phyloP scores from a whole-genome alignment of 495 filamentous ascomycete genomes.

The Aspergillus funiculosus region DNA sequence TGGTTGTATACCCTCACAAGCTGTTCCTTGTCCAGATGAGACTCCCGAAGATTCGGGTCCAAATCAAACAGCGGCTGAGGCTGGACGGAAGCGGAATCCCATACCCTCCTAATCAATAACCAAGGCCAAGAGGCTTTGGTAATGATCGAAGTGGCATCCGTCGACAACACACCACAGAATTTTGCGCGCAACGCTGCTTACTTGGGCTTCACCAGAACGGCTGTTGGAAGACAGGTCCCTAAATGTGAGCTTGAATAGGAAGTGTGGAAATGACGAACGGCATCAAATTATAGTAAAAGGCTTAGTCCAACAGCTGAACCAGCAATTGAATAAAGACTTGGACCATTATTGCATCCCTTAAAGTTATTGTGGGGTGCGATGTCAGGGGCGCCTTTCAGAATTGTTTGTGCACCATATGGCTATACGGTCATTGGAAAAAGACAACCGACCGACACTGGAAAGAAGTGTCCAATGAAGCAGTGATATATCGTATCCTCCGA shows the following conservation, averaged over 20 bases:
- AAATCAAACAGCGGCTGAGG: no score
- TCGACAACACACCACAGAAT: no score
- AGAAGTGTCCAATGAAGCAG: conserved; percentile 36
- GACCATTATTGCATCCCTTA: conserved; percentile 24
- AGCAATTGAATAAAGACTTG: conserved; percentile 26
- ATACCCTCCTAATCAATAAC: no score
- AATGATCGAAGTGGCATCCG: no score
- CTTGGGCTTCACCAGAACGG: conserved; percentile 28
- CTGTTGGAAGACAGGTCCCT: conserved; percentile 31
- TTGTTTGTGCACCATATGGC: conserved; percentile 33
- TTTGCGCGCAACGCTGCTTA: conserved; percentile 39
- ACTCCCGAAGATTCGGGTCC: no score
- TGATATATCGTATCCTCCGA: conserved; percentile 33
- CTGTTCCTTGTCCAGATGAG: no score
- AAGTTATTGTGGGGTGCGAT: conserved; percentile 16
- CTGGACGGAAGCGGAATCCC: no score
- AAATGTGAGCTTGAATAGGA: conserved; percentile 27
- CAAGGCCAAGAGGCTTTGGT: no score
- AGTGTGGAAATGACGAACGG: background rate
- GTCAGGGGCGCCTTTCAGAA: conserved; percentile 36
- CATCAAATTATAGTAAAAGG: conserved; percentile 12
- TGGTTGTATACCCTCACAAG: no score
- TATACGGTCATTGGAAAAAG: conserved; percentile 46
- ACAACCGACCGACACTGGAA: conserved; percentile 28
- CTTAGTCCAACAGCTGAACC: conserved; percentile 16